These are phyloP conservation scores for Pythium utonaiense DNA, from an alignment of 352 stramenopile genomes.

Conservation along the genomic window DNA sequence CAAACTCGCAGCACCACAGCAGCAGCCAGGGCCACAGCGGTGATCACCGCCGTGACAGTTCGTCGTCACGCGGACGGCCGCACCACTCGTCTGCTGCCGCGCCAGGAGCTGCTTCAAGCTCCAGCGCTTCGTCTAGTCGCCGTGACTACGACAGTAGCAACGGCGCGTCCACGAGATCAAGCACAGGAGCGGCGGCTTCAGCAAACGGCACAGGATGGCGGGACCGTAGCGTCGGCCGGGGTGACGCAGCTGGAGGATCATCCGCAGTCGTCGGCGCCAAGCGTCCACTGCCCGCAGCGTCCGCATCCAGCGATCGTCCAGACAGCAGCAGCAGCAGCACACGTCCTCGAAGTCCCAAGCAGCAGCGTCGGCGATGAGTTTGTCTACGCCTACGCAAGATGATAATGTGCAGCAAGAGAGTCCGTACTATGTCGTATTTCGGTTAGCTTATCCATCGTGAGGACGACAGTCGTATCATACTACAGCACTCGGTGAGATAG, in stretches of 20 bases:
- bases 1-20: constrained; percentile 30
- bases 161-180: not conserved
- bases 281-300: not conserved
- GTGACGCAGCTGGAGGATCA: not conserved
- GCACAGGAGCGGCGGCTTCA: not conserved
- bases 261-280: not conserved
- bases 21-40: constrained; percentile 5
- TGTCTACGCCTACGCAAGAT: not conserved
- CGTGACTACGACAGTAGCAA: constrained; percentile 19
- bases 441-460: not conserved
- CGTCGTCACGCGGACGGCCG: constrained; percentile 13
- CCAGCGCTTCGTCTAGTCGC: constrained; percentile 15
- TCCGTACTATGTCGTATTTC: not conserved
- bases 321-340: constrained; percentile 18
- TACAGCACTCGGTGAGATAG: too few species aligned
- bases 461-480: too few species aligned
- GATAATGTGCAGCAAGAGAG: not conserved
- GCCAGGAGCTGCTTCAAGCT: not conserved
- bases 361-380: constrained; percentile 43
- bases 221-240: constrained; percentile 25
- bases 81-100: not conserved
- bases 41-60: constrained; percentile 21
- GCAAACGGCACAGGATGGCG: constrained; percentile 7
- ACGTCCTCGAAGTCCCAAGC: constrained; percentile 43
- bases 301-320: constrained; percentile 11